These are phyloP conservation scores for Cadophora gregata DNA, from an alignment of 2,329 filamentous ascomycete species.

Conservation along the genomic window DNA sequence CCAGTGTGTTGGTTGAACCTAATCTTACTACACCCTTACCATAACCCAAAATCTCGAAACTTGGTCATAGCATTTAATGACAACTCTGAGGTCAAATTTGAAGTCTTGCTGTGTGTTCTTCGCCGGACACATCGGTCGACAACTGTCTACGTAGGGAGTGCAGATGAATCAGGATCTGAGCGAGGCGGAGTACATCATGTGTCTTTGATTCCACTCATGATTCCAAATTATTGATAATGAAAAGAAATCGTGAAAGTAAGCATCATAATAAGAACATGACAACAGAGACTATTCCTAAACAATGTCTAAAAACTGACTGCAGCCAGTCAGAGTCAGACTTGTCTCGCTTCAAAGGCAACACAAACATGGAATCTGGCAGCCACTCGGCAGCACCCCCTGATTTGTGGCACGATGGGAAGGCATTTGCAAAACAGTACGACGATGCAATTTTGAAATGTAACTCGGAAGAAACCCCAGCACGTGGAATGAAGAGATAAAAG, in stretches of 20 bases:
- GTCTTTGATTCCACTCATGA: not conserved
- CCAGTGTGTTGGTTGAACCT: not conserved
- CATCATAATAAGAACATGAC: not conserved
- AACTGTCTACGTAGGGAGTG: not conserved
- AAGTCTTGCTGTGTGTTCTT: not conserved
- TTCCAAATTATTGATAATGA: not conserved
- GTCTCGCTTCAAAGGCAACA: not conserved
- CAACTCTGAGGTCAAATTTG: not conserved
- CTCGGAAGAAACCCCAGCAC: not conserved
- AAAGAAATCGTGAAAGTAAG: no score
- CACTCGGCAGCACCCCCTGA: not conserved
- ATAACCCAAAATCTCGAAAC: not conserved
- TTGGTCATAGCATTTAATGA: not conserved
- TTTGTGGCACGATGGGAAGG: not conserved
- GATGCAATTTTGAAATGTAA: not conserved
- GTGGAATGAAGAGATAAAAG: not conserved
- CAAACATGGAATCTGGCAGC: not conserved
- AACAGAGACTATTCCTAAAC: not conserved
- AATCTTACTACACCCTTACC: not conserved
- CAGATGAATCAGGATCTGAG: not conserved
- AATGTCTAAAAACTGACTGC: not conserved
- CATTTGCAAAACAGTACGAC: conserved; percentile 8
- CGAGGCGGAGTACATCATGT: conserved; percentile 3
- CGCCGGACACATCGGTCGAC: not conserved
- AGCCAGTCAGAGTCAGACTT: not conserved